Conservation (phyloP, 169 alveolate species). For the Nephromyces sp. region DNA sequence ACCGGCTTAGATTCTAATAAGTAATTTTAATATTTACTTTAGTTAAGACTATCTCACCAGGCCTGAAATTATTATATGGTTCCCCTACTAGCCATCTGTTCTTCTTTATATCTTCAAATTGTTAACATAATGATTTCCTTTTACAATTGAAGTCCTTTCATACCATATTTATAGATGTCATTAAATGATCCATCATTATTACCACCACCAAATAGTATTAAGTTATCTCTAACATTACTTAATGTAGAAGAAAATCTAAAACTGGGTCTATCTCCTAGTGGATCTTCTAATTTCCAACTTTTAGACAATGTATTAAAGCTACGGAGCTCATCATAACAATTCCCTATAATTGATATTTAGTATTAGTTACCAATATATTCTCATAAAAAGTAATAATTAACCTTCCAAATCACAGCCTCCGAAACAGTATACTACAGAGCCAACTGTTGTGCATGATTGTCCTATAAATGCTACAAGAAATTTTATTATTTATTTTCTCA, state of each 20-base stretch:
- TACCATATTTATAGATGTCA: conserved; percentile 34
- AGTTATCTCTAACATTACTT: conserved; percentile 3
- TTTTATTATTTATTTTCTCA: too few species aligned
- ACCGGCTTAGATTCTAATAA: conserved; percentile 12
- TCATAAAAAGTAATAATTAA: too few species aligned
- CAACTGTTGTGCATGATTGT: too few species aligned
- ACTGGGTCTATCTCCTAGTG: conserved; percentile 31
- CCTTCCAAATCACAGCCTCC: too few species aligned
- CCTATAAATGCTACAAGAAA: too few species aligned
- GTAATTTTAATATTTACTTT: too few species aligned
- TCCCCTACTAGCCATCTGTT: conserved; percentile 1
- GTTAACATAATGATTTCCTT: background rate
- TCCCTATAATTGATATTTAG: too few species aligned
- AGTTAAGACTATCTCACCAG: too few species aligned
- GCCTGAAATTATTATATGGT: background rate
- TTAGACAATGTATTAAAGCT: conserved; percentile 16
- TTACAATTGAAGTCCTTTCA: background rate
- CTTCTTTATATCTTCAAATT: background rate
- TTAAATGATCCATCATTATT: conserved; percentile 31
- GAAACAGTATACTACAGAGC: too few species aligned
- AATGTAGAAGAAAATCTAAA: conserved; percentile 26
- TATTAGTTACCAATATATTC: too few species aligned
- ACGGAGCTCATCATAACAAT: too few species aligned
- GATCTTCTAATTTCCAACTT: conserved; percentile 12
- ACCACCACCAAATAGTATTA: conserved; percentile 31